A percentile compares a stretch with the other conserved stretches of the same genome.
Evolutionary conservation across 192 early-diverging fungal species (phyloP).

Genomic region (Funneliformis mosseae): DNA sequence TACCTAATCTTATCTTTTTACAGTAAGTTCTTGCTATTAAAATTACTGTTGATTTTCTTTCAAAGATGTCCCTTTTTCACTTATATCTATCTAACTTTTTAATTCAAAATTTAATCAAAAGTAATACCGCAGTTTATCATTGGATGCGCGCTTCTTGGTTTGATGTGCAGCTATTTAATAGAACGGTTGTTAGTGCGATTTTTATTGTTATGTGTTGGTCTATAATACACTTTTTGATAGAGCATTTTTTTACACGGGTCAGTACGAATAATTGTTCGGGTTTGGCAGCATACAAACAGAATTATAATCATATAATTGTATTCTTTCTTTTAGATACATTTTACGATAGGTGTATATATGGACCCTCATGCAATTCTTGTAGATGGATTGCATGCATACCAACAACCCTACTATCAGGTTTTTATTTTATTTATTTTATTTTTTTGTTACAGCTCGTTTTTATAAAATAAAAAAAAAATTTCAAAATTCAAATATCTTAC

Average conservation of each 20-base stretch:
- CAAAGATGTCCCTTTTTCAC: neutral
- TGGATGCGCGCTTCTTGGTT: slow-evolving; percentile 23
- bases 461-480: neutral
- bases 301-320: neutral
- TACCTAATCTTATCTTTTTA: slow-evolving; percentile 10
- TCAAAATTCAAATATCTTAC: neutral
- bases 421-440: neutral
- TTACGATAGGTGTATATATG: slow-evolving; percentile 19
- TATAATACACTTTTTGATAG: neutral
- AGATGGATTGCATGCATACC: slow-evolving; percentile 15
- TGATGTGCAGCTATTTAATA: slow-evolving; percentile 16
- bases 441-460: neutral
- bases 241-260: slow-evolving; percentile 21
- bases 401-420: slow-evolving; percentile 27
- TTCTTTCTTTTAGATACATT: slow-evolving; percentile 8
- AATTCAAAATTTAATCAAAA: neutral
- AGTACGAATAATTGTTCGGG: neutral
- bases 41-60: neutral
- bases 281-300: neutral
- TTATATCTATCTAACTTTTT: neutral
- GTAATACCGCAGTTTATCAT: slow-evolving; percentile 5
- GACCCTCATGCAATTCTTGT: slow-evolving; percentile 21
- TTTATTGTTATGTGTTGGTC: slow-evolving; percentile 15
- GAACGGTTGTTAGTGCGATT: neutral
- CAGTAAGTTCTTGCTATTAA: neutral